These are phyloP conservation scores for Plasmodium knowlesi DNA, from an alignment of 169 alveolate genomes.

Conservation along the genomic window DNA sequence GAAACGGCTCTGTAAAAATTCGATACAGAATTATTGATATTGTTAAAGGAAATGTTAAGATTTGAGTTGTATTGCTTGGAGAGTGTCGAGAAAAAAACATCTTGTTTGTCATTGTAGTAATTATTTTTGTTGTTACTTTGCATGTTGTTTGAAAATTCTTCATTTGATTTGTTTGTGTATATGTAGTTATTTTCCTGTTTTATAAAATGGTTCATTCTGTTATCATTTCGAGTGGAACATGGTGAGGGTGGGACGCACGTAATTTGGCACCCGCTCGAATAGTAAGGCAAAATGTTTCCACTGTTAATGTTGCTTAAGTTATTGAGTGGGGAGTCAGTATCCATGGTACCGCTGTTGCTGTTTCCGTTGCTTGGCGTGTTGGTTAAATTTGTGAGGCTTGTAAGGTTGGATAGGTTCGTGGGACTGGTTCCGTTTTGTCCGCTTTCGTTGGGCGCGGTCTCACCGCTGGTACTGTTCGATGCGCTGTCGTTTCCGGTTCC, in stretches of 20 bases:
- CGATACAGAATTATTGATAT: conserved; percentile 43
- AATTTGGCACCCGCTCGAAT: conserved; percentile 13
- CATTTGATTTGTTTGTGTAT: conserved; percentile 3
- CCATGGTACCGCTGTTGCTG: not conserved
- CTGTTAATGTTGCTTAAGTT: not conserved
- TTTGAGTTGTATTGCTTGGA: conserved; percentile 46
- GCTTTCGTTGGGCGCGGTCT: not conserved
- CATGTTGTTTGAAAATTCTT: conserved; percentile 15
- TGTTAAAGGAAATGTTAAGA: conserved; percentile 41
- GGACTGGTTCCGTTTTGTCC: not conserved
- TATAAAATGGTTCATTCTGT: conserved; percentile 9
- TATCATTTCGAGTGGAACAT: conserved; percentile 9
- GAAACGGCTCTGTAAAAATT: conserved; percentile 39
- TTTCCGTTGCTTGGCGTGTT: not conserved
- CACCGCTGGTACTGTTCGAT: not conserved
- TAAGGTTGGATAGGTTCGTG: not conserved
- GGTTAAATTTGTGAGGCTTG: not conserved
- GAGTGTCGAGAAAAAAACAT: conserved; percentile 19
- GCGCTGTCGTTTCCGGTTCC: not conserved
- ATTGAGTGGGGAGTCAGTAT: not conserved
- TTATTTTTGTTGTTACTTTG: conserved; percentile 5
- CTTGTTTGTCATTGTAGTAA: conserved; percentile 22
- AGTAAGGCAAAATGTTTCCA: conserved; percentile 18
- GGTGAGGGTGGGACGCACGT: conserved; percentile 12
- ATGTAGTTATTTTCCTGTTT: conserved; percentile 24